These are phyloP conservation scores for Yamadazyma philogaea DNA, from an alignment of 805 yeast genomes.

Conservation along the genomic window DNA sequence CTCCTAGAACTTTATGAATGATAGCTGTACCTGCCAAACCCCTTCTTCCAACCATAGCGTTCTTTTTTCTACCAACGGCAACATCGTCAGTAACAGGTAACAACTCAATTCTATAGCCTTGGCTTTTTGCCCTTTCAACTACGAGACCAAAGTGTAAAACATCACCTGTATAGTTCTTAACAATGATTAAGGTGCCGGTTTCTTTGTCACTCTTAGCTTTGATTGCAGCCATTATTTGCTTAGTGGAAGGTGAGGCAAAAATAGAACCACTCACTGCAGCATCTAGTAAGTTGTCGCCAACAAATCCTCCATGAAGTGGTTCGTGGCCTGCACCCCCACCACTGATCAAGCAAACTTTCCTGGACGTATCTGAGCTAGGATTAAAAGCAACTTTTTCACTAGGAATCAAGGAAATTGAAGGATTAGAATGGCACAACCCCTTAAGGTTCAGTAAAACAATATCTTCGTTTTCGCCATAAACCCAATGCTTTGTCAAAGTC, in stretches of 20 bases:
- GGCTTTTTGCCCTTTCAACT: slow-evolving; percentile 79
- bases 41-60: slow-evolving; percentile 90
- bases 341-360: slow-evolving; percentile 69
- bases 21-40: slow-evolving; percentile 90
- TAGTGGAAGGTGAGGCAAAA: slow-evolving; percentile 95
- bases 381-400: slow-evolving; percentile 54
- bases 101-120: slow-evolving; percentile 69
- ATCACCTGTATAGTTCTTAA: slow-evolving; percentile 94
- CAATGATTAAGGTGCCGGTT: slow-evolving; percentile 73
- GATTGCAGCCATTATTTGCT: slow-evolving; percentile 73
- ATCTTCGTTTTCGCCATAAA: slow-evolving; percentile 41
- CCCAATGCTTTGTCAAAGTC: slow-evolving; percentile 48
- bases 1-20: slow-evolving; percentile 84
- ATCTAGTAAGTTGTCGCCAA: slow-evolving; percentile 77
- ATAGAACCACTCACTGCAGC: slow-evolving; percentile 88
- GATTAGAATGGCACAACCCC: slow-evolving; percentile 55
- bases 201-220: slow-evolving; percentile 49
- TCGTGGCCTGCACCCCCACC: slow-evolving; percentile 98
- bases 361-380: slow-evolving; percentile 32
- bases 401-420: slow-evolving; percentile 51
- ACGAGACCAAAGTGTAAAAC: slow-evolving; percentile 90
- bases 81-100: slow-evolving; percentile 88
- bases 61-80: slow-evolving; percentile 86
- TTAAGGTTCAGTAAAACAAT: slow-evolving; percentile 47
- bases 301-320: slow-evolving; percentile 89